Conservation (phyloP, 306 rosid species). For the Canavalia gladiata region DNA sequence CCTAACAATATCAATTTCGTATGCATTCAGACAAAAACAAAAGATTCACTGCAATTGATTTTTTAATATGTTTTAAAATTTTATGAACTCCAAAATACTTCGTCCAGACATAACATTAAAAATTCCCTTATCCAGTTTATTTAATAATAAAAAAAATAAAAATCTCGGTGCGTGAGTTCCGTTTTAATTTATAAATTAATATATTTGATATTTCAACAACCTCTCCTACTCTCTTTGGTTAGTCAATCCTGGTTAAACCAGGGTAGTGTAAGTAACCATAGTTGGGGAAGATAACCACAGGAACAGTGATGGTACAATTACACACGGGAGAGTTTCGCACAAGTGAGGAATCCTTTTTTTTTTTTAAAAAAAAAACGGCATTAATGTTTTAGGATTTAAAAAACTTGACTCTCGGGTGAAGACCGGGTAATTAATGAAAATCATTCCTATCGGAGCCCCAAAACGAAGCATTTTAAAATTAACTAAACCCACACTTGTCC, state of each 20-base stretch:
- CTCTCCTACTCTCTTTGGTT: conserved; percentile 21
- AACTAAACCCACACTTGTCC: conserved; percentile 65
- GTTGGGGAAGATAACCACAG: conserved; percentile 38
- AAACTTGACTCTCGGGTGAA: conserved; percentile 50
- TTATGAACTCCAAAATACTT: not conserved
- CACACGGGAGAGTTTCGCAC: conserved; percentile 49
- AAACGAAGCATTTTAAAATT: conserved; percentile 26
- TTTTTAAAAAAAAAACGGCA: conserved; percentile 2
- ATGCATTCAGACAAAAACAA: not conserved
- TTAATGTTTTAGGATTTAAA: conserved; percentile 15
- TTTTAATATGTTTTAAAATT: not conserved
- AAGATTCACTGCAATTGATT: not conserved
- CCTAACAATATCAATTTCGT: no score
- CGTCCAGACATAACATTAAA: not conserved
- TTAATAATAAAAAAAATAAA: not conserved
- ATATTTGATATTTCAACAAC: conserved; percentile 44
- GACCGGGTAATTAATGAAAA: conserved; percentile 48
- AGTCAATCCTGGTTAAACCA: conserved; percentile 44
- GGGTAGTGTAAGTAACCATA: conserved; percentile 46
- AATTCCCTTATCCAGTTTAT: not conserved
- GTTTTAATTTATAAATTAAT: conserved; percentile 29
- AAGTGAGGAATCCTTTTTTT: conserved; percentile 12
- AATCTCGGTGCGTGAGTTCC: not conserved
- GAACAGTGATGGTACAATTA: not conserved
- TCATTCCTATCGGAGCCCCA: conserved; percentile 1